These are phyloP conservation scores for Fusarium irregulare DNA, from an alignment of 2,329 filamentous ascomycete genomes.

Conservation along the genomic window DNA sequence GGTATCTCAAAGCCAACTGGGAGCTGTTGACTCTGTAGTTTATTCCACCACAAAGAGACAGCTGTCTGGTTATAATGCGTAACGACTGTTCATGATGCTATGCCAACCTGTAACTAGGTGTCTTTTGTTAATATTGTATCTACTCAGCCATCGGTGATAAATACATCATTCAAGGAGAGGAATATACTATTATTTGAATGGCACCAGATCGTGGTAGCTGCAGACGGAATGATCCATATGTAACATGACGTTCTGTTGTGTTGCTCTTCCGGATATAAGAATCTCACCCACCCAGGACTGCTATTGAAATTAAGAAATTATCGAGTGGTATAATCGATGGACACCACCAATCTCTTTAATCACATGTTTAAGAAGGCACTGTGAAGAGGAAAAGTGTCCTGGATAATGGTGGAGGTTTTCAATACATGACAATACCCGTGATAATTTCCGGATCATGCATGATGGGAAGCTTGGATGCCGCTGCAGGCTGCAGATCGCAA, in stretches of 20 bases:
- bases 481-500: conserved; percentile 1
- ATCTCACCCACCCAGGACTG: neutral
- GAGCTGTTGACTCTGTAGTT: neutral
- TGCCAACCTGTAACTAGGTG: neutral
- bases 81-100: neutral
- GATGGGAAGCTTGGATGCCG: neutral
- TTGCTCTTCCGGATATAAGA: neutral
- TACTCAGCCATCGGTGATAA: neutral
- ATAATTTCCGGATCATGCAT: conserved; percentile 3
- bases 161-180: neutral
- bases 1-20: neutral
- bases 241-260: neutral
- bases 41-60: neutral
- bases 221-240: neutral
- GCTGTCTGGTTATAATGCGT: neutral
- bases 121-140: neutral
- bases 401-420: neutral
- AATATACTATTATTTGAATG: neutral
- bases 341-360: neutral
- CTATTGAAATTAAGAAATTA: conserved; percentile 1
- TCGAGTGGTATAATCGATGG: neutral
- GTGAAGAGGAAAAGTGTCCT: neutral
- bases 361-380: neutral
- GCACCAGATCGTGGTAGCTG: neutral
- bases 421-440: neutral